Evolutionary conservation across 75 land plant genomes (phyloP), one percentile per base, ranked within the genome.

Genomic region (Pseudotsuga menziesii): DNA sequence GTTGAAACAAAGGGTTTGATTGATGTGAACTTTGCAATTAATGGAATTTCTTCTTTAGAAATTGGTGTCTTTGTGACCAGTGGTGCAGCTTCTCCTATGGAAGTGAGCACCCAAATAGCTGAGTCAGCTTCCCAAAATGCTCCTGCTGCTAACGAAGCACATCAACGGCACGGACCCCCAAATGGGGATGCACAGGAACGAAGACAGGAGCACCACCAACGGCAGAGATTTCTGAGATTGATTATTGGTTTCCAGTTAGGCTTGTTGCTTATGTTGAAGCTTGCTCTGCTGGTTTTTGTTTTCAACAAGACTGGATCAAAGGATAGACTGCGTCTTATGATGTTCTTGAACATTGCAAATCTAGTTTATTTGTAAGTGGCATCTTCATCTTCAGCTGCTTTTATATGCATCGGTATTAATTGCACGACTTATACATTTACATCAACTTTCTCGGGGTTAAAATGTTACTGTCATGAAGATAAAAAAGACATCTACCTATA

Each of bases 281-380:
- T 97, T 77, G 93, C 88, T 36, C 91, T 89, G 52, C 82, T 93
- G 29, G 88, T 97, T 13, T 94, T 94, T 76, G 76, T 96, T 44
- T 88, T 93, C 80, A 91, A 88, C 83, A 97, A 93, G 86, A 93
- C 92, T 83, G 99, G 99, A 61, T 97, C 99, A 32, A 90, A 79
- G 74, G 93, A 88, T 69, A 84, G 89, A 71, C 84, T 97, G 23
- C 54, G 87, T 70, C 78, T 90, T 26, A 91, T 95, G 22, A 78
- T 97, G 78, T 78, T 90, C 73, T 80, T 61, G 64, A 61, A 61
- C 64, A 23, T 90, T 77, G 99, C 97, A 62, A 67, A 79, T 22
- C 61, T 94, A 70, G 80, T 94, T 67, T 97, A 97, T 69, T 77
- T 97, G 99, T 97, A 86, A 97, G 94, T 79, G 44, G 70, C 15